These are phyloP conservation scores for Coemansia sp. DNA, from an alignment of 192 early-diverging fungal genomes.

Conservation along the genomic window DNA sequence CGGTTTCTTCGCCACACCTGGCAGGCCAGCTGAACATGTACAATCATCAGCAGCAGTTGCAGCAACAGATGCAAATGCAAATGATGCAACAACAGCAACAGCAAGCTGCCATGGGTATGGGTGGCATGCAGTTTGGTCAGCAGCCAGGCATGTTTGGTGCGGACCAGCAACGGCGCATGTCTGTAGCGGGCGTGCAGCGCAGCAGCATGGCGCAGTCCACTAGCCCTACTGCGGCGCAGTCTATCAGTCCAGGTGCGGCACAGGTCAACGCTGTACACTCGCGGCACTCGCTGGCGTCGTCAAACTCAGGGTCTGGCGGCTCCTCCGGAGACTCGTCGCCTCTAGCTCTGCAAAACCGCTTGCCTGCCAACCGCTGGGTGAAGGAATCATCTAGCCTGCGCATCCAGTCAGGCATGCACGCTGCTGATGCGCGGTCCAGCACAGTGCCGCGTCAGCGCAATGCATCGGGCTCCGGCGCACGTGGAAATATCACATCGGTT, in stretches of 20 bases:
- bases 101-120: conserved; percentile 1
- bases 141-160: conserved; percentile 8
- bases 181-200: conserved; percentile 15
- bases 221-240: conserved; percentile 17
- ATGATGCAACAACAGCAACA: conserved; percentile 29
- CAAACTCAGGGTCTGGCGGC: conserved; percentile 37
- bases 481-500: conserved; percentile 39
- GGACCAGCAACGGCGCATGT: conserved; percentile 51
- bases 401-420: conserved; percentile 23
- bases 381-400: conserved; percentile 51
- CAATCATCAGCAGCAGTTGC: conserved; percentile 25
- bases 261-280: conserved; percentile 34
- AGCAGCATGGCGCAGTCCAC: conserved; percentile 18
- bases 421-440: conserved; percentile 22
- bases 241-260: conserved; percentile 19
- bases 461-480: conserved; percentile 18
- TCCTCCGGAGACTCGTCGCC: conserved; percentile 46
- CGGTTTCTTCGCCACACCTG: conserved; percentile 49
- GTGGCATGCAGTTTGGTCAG: neutral
- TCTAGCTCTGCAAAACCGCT: conserved; percentile 38
- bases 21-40: conserved; percentile 28
- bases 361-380: conserved; percentile 47
- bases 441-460: conserved; percentile 52
- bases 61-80: conserved; percentile 34
- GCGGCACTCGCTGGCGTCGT: conserved; percentile 52